A percentile compares a stretch with the other conserved stretches of the same genome.
Conservation (phyloP, 139 green algal species). For the Penium margaritaceum region DNA sequence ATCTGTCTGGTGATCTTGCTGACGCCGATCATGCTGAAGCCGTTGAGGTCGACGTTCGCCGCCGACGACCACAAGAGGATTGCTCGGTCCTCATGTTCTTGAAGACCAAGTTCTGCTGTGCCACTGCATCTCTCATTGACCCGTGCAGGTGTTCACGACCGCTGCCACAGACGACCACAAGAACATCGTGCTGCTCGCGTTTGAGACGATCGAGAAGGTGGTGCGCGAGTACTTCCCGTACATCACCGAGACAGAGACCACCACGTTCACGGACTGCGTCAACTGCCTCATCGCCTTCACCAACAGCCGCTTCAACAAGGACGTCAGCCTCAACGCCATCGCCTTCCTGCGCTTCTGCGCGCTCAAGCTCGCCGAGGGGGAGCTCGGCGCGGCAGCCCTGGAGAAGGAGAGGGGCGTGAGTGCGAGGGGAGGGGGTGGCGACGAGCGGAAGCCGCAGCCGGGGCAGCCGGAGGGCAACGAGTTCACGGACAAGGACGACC, state of each 20-base stretch:
- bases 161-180: constrained; percentile 60
- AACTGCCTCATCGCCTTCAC: constrained; percentile 99
- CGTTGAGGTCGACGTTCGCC: too few species aligned
- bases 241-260: constrained; percentile 95
- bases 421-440: too few species aligned
- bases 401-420: constrained; percentile 10
- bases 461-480: constrained; percentile 22
- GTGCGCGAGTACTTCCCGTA: constrained; percentile 91
- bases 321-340: constrained; percentile 90
- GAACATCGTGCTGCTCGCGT: constrained; percentile 48
- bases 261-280: constrained; percentile 96
- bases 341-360: constrained; percentile 96
- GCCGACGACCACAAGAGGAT: too few species aligned
- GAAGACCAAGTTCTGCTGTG: too few species aligned
- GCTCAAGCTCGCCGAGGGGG: constrained; percentile 85
- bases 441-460: not conserved
- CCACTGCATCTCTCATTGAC: too few species aligned
- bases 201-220: constrained; percentile 89
- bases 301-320: constrained; percentile 86
- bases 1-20: too few species aligned
- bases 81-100: too few species aligned
- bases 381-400: constrained; percentile 65
- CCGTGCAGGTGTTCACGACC: constrained; percentile 84
- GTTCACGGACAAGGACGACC: constrained; percentile 80
- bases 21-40: too few species aligned